These are phyloP conservation scores for Flaveria floridana DNA, from an alignment of 140 eudicot genomes.

Conservation along the genomic window DNA sequence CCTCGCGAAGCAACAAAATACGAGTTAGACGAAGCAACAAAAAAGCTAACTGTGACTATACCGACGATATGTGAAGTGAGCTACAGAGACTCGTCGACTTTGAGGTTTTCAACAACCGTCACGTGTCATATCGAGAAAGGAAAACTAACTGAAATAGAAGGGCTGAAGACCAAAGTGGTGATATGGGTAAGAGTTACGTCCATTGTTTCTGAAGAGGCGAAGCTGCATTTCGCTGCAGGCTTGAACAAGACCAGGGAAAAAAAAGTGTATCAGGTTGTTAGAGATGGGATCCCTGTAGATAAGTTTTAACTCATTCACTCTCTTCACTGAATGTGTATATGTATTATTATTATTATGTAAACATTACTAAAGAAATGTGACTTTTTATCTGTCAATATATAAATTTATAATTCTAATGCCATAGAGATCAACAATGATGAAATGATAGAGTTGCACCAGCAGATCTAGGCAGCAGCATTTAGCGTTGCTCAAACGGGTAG, in stretches of 20 bases:
- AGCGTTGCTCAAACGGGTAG: no score
- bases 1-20: constrained; percentile 83
- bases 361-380: background rate
- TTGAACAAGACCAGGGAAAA: constrained; percentile 67
- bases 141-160: constrained; percentile 77
- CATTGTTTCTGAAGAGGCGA: constrained; percentile 56
- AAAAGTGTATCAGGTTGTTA: constrained; percentile 68
- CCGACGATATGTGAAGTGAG: constrained; percentile 77
- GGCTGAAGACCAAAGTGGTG: constrained; percentile 78
- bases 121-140: constrained; percentile 87
- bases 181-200: constrained; percentile 83
- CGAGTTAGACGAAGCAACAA: constrained; percentile 66
- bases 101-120: constrained; percentile 65
- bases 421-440: no score
- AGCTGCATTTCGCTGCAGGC: constrained; percentile 76
- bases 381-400: background rate
- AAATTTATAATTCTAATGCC: no score
- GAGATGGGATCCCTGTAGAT: constrained; percentile 67
- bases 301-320: constrained; percentile 46
- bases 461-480: no score
- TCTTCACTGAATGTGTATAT: background rate
- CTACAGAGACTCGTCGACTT: constrained; percentile 71
- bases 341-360: background rate
- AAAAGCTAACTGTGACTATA: constrained; percentile 61
- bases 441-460: no score